These are phyloP conservation scores for Diplosphaera chodatii DNA, from an alignment of 139 green algal genomes.

Conservation along the genomic window DNA sequence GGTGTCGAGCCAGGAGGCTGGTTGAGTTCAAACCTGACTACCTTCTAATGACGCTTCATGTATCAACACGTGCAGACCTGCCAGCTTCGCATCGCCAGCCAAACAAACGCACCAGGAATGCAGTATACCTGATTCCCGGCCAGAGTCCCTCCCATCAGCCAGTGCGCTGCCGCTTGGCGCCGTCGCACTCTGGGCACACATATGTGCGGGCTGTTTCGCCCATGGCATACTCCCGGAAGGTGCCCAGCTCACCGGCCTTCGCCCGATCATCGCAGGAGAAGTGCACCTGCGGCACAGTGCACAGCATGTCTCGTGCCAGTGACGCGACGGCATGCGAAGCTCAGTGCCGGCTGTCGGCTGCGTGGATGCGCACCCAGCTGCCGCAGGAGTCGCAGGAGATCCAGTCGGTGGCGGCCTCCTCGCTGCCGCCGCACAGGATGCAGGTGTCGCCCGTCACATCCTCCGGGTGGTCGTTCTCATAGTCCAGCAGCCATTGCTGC, in stretches of 20 bases:
- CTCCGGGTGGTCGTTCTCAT: slow-evolving; percentile 42
- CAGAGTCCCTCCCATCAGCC: too few relatives aligned
- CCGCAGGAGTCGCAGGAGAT: slow-evolving; percentile 55
- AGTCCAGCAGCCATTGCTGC: not conserved
- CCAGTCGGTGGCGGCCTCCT: slow-evolving; percentile 51
- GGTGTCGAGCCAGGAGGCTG: too few relatives aligned
- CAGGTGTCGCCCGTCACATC: slow-evolving; percentile 51
- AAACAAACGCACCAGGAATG: too few relatives aligned
- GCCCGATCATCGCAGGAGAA: slow-evolving; percentile 50
- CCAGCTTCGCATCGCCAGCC: too few relatives aligned
- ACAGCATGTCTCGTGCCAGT: too few relatives aligned
- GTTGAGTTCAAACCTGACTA: too few relatives aligned
- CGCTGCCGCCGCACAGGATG: slow-evolving; percentile 41
- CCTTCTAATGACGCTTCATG: too few relatives aligned
- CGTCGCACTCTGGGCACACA: slow-evolving; percentile 39
- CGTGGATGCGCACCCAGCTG: slow-evolving; percentile 40
- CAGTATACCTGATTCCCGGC: too few relatives aligned
- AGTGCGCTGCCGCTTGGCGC: not conserved
- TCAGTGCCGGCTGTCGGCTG: too few relatives aligned
- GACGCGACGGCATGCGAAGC: too few relatives aligned
- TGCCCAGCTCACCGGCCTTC: slow-evolving; percentile 18
- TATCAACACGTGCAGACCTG: too few relatives aligned
- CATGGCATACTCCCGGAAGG: slow-evolving; percentile 50
- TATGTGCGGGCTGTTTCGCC: slow-evolving; percentile 31
- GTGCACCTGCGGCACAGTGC: slow-evolving; percentile 20